phyloP scores from a whole-genome alignment of 225 moss, liverwort and hornwort species.

The Polytrichum commune region DNA sequence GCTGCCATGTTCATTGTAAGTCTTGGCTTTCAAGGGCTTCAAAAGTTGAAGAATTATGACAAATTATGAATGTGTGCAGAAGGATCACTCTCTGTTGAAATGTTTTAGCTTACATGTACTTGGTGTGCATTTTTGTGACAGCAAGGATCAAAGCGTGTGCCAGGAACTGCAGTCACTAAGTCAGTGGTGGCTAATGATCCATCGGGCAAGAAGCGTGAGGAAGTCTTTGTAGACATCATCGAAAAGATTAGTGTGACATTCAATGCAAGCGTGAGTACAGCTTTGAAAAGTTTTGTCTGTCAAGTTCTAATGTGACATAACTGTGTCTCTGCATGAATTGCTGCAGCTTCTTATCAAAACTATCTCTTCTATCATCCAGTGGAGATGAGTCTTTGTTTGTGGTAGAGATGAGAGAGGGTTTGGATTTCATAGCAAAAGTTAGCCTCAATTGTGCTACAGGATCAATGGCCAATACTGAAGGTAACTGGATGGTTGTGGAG shows the following conservation, averaged over 20 bases:
- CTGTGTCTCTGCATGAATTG: not conserved
- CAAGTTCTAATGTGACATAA: not conserved
- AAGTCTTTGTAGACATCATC: constrained; percentile 98
- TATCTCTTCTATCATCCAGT: not conserved
- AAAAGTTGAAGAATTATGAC: constrained; percentile 5
- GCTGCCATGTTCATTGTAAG: constrained; percentile 95
- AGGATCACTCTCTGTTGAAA: not conserved
- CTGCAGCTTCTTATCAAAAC: not conserved
- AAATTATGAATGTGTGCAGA: constrained; percentile 6
- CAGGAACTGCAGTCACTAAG: constrained; percentile 95
- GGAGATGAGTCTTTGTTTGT: not conserved
- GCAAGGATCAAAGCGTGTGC: constrained; percentile 95
- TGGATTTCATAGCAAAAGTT: not conserved
- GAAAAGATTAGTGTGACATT: constrained; percentile 99
- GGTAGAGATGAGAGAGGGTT: not conserved
- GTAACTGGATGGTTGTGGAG: constrained; percentile 7
- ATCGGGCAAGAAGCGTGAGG: constrained; percentile 92
- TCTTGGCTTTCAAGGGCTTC: constrained; percentile 3
- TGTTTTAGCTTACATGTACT: not conserved
- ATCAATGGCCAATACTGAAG: not conserved
- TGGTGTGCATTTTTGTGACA: constrained; percentile 34
- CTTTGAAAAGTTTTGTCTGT: not conserved
- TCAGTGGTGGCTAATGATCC: constrained; percentile 85
- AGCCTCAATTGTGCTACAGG: too few relatives aligned
- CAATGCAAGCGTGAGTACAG: constrained; percentile 77